Conservation (phyloP, 495 filamentous ascomycete genomes). For the Penicillium cinerascens region DNA sequence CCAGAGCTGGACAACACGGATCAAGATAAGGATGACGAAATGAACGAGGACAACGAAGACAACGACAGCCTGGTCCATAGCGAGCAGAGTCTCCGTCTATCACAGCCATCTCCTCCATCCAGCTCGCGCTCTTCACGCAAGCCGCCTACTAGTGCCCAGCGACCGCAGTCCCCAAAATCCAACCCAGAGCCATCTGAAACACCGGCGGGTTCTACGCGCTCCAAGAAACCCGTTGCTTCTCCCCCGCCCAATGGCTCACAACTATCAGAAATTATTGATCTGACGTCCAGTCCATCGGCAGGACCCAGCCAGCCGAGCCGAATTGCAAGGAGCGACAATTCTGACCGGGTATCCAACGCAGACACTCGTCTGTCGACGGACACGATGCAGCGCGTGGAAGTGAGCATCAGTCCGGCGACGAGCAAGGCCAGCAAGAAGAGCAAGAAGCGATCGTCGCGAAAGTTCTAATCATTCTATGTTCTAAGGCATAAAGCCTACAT, state of each 20-base stretch:
- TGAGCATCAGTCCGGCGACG: slow-evolving; percentile 26
- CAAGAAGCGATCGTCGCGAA: slow-evolving; percentile 16
- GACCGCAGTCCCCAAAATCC: slow-evolving; percentile 6
- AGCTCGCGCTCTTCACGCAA: slow-evolving; percentile 13
- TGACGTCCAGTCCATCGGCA: slow-evolving; percentile 44
- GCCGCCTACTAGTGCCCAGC: slow-evolving; percentile 13
- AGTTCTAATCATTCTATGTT: background rate
- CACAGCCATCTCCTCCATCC: slow-evolving; percentile 5
- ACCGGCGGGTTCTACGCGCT: slow-evolving; percentile 11
- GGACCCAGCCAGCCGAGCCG: slow-evolving; percentile 17
- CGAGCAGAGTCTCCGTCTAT: slow-evolving; percentile 11
- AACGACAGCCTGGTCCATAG: slow-evolving; percentile 11
- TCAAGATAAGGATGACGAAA: slow-evolving; percentile 7
- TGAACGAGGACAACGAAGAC: slow-evolving; percentile 5
- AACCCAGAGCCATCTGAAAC: slow-evolving; percentile 7
- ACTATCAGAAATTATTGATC: slow-evolving; percentile 36
- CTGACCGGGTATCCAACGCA: slow-evolving; percentile 36
- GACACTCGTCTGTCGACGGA: slow-evolving; percentile 29
- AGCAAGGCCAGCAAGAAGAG: slow-evolving; percentile 9
- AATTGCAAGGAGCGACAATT: background rate
- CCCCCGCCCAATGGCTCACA: slow-evolving; percentile 19
- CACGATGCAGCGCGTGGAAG: slow-evolving; percentile 18
- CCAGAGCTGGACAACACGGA: slow-evolving; percentile 13
- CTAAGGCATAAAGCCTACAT: background rate
- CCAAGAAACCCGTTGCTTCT: slow-evolving; percentile 2